These are phyloP conservation scores for Mycena pura DNA, from an alignment of 768 basidiomycete genomes.

Conservation along the genomic window DNA sequence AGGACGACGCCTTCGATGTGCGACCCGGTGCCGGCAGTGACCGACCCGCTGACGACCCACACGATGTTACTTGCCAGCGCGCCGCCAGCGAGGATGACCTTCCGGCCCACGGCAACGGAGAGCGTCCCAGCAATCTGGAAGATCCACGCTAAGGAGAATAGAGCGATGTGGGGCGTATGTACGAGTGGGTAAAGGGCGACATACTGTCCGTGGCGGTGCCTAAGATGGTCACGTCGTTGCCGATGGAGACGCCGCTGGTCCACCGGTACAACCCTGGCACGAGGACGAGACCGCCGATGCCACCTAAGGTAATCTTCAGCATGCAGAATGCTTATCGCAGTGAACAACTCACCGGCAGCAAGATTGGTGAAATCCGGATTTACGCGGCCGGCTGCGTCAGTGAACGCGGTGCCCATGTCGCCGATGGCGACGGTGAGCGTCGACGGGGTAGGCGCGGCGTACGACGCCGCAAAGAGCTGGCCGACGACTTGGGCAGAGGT, in stretches of 20 bases:
- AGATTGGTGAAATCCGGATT: slow-evolving; percentile 1
- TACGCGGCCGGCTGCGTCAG: no score
- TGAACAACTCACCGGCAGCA: neutral
- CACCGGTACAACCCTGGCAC: no score
- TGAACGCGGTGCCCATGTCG: neutral
- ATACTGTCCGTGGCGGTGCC: no score
- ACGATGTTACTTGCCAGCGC: neutral
- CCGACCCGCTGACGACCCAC: neutral
- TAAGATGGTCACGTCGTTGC: no score
- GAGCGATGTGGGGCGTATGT: no score
- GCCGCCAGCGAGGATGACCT: neutral
- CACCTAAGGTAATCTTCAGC: no score
- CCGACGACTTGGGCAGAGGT: neutral
- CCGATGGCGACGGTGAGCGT: neutral
- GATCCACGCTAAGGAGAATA: neutral
- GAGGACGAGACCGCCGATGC: no score
- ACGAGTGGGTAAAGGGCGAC: no score
- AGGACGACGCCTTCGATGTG: slow-evolving; percentile 1
- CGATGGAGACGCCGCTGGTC: no score
- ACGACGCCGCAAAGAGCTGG: neutral
- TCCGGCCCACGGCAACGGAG: neutral
- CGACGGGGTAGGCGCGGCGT: neutral
- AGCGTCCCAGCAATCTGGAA: neutral
- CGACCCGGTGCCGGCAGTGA: neutral
- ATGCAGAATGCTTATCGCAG: no score